Base-by-base conservation (phyloP, 139 green algal species). In the Gonium pectorale region DNA sequence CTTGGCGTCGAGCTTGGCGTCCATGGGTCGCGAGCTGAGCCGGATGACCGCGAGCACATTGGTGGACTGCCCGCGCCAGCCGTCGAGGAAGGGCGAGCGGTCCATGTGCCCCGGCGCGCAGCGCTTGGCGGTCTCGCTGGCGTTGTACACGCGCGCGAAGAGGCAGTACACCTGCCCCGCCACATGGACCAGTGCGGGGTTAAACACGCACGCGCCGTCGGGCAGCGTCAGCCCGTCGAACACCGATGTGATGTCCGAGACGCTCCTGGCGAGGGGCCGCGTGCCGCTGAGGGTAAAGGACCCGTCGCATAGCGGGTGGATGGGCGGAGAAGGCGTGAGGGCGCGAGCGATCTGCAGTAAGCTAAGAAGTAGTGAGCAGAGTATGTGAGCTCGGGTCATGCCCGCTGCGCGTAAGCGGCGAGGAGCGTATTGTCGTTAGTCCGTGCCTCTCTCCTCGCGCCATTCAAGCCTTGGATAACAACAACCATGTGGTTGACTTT, bases 71-170 rank as follows among this genome's bases (percentile, higher is more conserved):
- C 71, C 71, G 35, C 71, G 71, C 71, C 71, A 80, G 26, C 71
- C 71, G 37, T 80, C 71, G 0, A 80, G 71, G 26, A 80, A 80
- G 0, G 71, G 71, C 5, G 46, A 15, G 1, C 71, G 71, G 37
- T 80, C 71, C 51, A 67, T 26, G 8, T 19, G 24, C 0, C 71
- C 71, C 15, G 52, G 51, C 5, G 4, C 4, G 26, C 71, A 80
- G 9, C 51, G 31, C 37, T 54, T 59, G 2, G 43, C 38, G 2
- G 35, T 2, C 8, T 67, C 71, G 5, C 15, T 67, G 26, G 71
- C 71, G 22, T 37, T 33, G 71, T 80, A 80, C 3, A 80, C 71
- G 29, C 71, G 52, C 24, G 71, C 71, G 27, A 80, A 67, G 19
- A 80, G 26, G 38, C 51, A 64, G 29, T 80, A 80, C 8, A 80